Evolutionary conservation across 305 asterid species (phyloP).

Genomic region (Fraxinus latifolia): DNA sequence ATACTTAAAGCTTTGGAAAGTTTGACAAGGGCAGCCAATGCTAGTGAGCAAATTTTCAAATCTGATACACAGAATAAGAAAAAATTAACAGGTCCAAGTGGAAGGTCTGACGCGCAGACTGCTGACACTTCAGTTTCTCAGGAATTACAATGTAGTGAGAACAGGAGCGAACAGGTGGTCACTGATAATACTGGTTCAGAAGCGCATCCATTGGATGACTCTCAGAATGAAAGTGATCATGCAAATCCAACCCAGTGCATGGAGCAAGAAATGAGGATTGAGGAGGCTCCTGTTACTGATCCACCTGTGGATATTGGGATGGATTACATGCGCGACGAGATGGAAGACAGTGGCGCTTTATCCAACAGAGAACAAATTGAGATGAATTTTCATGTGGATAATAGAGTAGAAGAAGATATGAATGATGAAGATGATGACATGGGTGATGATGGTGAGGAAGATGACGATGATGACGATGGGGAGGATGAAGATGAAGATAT

Average conservation of each 20-base stretch:
- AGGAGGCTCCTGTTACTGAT: slow-evolving; percentile 56
- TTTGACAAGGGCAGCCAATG: slow-evolving; percentile 92
- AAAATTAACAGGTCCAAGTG: slow-evolving; percentile 47
- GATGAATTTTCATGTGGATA: slow-evolving; percentile 82
- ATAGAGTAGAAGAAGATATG: slow-evolving; percentile 78
- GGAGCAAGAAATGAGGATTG: slow-evolving; percentile 83
- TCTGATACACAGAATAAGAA: slow-evolving; percentile 69
- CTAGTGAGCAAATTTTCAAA: slow-evolving; percentile 67
- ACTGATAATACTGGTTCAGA: slow-evolving; percentile 43
- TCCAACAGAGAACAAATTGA: slow-evolving; percentile 70
- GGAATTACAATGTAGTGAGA: slow-evolving; percentile 52
- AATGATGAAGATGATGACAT: slow-evolving; percentile 95
- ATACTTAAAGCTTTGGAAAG: slow-evolving; percentile 91
- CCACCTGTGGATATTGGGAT: slow-evolving; percentile 66
- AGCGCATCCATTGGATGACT: slow-evolving; percentile 36
- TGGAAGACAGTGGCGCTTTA: slow-evolving; percentile 70
- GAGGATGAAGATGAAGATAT: slow-evolving; percentile 96
- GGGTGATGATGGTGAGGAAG: slow-evolving; percentile 96
- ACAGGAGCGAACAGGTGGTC: slow-evolving; percentile 36
- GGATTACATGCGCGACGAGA: slow-evolving; percentile 81
- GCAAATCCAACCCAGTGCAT: slow-evolving; percentile 26
- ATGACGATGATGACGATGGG: slow-evolving; percentile 69
- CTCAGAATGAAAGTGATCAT: slow-evolving; percentile 51
- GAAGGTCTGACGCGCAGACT: slow-evolving; percentile 49
- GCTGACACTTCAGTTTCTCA: slow-evolving; percentile 46